Evolutionary conservation across 768 basidiomycete species (phyloP), one percentile per base, ranked within the genome.

Genomic region (Zangia roseola): DNA sequence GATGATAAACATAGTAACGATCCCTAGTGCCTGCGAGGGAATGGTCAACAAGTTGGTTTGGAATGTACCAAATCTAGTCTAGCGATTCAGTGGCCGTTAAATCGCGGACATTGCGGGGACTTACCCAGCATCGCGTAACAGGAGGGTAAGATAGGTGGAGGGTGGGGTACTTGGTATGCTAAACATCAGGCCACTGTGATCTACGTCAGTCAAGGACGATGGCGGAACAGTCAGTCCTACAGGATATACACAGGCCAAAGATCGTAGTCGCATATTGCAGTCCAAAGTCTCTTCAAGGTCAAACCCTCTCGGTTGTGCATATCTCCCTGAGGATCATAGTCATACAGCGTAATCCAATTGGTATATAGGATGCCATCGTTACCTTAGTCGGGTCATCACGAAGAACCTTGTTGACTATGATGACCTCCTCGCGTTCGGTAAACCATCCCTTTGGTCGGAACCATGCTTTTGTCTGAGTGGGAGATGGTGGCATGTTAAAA

Each of bases 291-390:
- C 55, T 69, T 72, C 6, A 73, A 30, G 0, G 76, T 71, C 12
- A 86, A 57, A 0, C 77, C 81, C 64, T 87, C 77, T 35, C 85
- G 78, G 52, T 86, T 86, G 64, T 84, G 83, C 85, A 86, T 84
- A 49, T 83, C 81, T 13, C 57, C 57, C 52, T 45, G 25, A 20
- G 37, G 12, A 45, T 31, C 2, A 16, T 25, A 10, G 6, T 5
- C 20, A 20, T 23, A 19, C 21, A 26, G 25, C 7, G 2, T 7
- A 21, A 10, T 20, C 28, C 13, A 16, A 2, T 14, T 14, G 3
- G 8, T 13, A 37, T 28, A 7, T 24, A 45, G 14, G 31, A 31
- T 30, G n/a, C n/a, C n/a, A 17, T n/a, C 24, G 34, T 10, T 7
- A 73, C 78, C 68, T 83, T 84, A 8, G 75, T 73, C 4, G 83